Evolutionary conservation across 2,329 filamentous ascomycete species (phyloP), one percentile per base, ranked within the genome.

Genomic region (Penicillium freii): DNA sequence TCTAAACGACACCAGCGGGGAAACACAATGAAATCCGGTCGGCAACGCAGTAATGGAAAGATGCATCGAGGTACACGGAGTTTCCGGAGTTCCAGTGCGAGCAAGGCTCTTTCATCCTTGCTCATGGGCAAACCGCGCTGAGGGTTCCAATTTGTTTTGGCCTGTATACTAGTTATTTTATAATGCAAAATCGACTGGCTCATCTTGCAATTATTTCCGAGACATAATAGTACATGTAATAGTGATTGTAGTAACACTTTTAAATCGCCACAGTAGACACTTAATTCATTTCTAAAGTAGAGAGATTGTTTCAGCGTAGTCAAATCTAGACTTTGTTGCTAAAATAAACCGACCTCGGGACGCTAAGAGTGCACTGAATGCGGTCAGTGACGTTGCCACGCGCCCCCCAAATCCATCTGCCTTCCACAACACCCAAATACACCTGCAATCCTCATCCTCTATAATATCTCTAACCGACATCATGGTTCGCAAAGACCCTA

Each of bases 401-500:
- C 60, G 53, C 54, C 55, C 50, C 51, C 51, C 45, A 36, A 36
- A 53, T 42, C 23, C 31, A 56, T 45, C 47, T 58, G 54, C 51
- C 34, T 43, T 39, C 33, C 36, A 45, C 38, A 31, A 48, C 51
- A 40, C 31, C 31, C 31, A 33, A 33, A 33, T 33, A 33, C 31
- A 33, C 39, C 47, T 54, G 19, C 34, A n/a, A 39, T 43, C 31
- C 45, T 17, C 36, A 40, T 21, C 38, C n/a, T 33, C 34, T 31
- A 11, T 25, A 40, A 13, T 29, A 33, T 45, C 13, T 17, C n/a
- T 43, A 29, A 27, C 45, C 48, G 39, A 23, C 67, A 74, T 60
- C 45, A 76, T 76, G 73, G 72, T 73, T 62, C 71, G 73, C 53
- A 73, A 71, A 59, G 73, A 76, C 62, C 73, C 73, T 42, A 75